These are phyloP conservation scores for Didymellaceae sp. DNA, from an alignment of 2,329 filamentous ascomycete genomes.

Conservation along the genomic window DNA sequence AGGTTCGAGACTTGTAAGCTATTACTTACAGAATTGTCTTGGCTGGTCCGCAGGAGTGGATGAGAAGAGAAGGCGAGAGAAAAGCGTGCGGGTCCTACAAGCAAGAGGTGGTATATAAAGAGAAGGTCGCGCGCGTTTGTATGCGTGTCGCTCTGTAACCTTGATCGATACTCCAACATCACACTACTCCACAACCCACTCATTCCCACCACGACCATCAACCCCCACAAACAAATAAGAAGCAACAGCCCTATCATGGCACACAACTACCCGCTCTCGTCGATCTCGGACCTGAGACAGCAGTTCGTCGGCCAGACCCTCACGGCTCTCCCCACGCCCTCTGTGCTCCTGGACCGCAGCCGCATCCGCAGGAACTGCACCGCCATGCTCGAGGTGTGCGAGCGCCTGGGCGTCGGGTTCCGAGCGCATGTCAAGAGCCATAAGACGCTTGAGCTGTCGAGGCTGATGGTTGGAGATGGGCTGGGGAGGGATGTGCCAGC, in stretches of 20 bases:
- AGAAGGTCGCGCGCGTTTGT: too few species aligned
- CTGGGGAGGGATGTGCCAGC: constrained; percentile 49
- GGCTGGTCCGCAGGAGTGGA: too few species aligned
- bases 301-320: constrained; percentile 67
- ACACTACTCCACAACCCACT: too few species aligned
- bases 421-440: constrained; percentile 84
- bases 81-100: too few species aligned
- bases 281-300: constrained; percentile 9
- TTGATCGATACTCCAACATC: too few species aligned
- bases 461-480: constrained; percentile 69
- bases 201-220: too few species aligned
- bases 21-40: too few species aligned
- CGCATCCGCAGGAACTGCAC: constrained; percentile 72
- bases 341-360: constrained; percentile 71
- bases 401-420: constrained; percentile 68
- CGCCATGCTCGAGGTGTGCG: constrained; percentile 71
- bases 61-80: too few species aligned
- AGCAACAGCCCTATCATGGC: constrained; percentile 13
- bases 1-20: too few species aligned
- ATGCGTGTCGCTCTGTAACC: too few species aligned
- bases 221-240: too few species aligned
- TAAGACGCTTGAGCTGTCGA: constrained; percentile 74
- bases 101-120: too few species aligned
- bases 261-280: constrained; percentile 28
- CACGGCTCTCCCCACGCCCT: constrained; percentile 67